phyloP scores from a whole-genome alignment of 176 grass and related monocot genomes.

The Raddia distichophylla region DNA sequence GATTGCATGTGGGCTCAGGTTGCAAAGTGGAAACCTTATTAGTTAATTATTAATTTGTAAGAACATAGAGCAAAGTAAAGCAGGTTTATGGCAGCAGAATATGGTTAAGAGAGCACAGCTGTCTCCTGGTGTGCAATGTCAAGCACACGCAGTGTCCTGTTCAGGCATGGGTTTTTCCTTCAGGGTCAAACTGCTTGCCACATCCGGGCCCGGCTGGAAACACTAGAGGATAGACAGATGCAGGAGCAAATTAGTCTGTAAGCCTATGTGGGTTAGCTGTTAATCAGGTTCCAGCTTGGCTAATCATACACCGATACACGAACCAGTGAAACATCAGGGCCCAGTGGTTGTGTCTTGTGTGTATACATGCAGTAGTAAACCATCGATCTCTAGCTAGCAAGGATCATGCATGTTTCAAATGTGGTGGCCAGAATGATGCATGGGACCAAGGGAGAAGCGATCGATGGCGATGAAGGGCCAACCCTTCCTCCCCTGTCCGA shows the following conservation, averaged over 20 bases:
- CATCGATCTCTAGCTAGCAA: no score
- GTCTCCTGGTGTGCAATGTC: background rate
- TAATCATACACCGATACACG: background rate
- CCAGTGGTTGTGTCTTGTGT: background rate
- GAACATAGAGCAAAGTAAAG: background rate
- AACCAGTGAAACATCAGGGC: background rate
- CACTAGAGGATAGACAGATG: no score
- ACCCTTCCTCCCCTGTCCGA: no score
- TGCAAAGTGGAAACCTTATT: background rate
- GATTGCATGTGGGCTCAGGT: background rate
- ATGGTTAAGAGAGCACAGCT: conserved; percentile 25
- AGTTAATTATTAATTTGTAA: background rate
- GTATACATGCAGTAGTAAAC: background rate
- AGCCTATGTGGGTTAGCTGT: background rate
- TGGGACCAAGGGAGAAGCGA: no score
- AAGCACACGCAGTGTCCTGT: background rate
- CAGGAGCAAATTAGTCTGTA: background rate
- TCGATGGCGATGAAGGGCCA: no score
- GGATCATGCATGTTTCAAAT: no score
- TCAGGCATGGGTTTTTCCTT: background rate
- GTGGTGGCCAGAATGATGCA: no score
- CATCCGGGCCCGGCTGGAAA: no score
- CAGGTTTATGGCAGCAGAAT: conserved; percentile 10
- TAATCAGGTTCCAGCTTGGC: background rate
- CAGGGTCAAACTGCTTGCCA: no score